Evolutionary conservation across 2,329 filamentous ascomycete genomes (phyloP).

Genomic region (Aspergillus pseudoviridinutans): DNA sequence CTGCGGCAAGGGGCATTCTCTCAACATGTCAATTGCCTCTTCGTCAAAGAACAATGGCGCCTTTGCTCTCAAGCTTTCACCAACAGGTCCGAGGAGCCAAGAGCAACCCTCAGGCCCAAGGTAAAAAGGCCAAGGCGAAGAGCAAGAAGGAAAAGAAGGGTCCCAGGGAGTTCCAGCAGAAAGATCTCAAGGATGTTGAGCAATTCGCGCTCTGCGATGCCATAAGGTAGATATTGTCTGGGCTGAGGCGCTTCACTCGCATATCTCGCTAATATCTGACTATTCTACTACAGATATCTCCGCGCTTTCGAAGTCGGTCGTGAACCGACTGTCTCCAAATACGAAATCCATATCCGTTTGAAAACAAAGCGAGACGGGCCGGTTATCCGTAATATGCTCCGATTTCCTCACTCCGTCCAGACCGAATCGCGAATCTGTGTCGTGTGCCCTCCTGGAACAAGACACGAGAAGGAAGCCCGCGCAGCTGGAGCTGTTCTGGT

Average conservation of each 20-base stretch:
- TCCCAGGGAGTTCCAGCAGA: conserved; percentile 61
- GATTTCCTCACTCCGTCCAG: conserved; percentile 83
- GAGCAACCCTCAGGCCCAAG: conserved; percentile 33
- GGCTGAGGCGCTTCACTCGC: conserved; percentile 7
- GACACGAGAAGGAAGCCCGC: conserved; percentile 67
- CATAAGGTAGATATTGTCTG: conserved; percentile 59
- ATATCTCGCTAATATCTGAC: conserved; percentile 9
- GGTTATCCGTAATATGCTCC: conserved; percentile 79
- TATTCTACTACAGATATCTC: conserved; percentile 63
- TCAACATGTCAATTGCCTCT: conserved; percentile 30
- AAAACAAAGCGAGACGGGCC: conserved; percentile 81
- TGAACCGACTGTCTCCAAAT: conserved; percentile 69
- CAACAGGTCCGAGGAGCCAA: conserved; percentile 37
- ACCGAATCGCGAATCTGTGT: conserved; percentile 87
- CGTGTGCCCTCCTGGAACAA: conserved; percentile 78
- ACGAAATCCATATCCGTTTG: conserved; percentile 81
- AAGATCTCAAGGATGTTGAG: conserved; percentile 60
- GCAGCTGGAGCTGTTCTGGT: conserved; percentile 76
- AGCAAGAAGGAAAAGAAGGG: conserved; percentile 61
- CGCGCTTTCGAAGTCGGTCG: conserved; percentile 88
- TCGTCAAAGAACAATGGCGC: conserved; percentile 27
- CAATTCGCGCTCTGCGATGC: conserved; percentile 86
- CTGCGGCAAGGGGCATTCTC: conserved; percentile 30
- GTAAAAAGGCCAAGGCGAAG: conserved; percentile 50
- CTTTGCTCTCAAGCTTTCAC: conserved; percentile 26